Percentiles rank a stretch among this genome's conserved stretches.
Evolutionary conservation across 805 yeast species (phyloP).

Genomic region (Wickerhamiella alocasiicola): DNA sequence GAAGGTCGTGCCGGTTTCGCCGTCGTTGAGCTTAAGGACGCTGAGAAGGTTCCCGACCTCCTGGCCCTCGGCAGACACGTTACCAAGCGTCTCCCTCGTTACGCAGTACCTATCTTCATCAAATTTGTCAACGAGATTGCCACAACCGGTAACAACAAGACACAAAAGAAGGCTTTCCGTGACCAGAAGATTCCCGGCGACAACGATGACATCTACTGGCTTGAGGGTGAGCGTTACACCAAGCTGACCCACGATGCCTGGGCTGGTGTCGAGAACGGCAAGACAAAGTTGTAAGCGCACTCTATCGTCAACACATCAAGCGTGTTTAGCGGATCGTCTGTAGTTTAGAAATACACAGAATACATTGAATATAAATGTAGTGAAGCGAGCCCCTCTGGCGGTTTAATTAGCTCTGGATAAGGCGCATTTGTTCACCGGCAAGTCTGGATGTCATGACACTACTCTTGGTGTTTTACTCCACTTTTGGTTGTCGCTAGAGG

Average conservation of each 20-base stretch:
- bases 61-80: slow-evolving; percentile 30
- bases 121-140: slow-evolving; percentile 52
- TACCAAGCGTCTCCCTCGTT: slow-evolving; percentile 49
- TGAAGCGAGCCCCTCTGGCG: no score
- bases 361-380: no score
- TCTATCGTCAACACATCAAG: no score
- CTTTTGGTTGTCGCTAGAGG: no score
- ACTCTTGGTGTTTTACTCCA: no score
- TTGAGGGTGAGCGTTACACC: slow-evolving; percentile 44
- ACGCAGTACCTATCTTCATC: slow-evolving; percentile 74
- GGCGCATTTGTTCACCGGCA: no score
- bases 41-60: slow-evolving; percentile 28
- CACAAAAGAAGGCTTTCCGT: slow-evolving; percentile 52
- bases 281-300: slow-evolving; percentile 23
- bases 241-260: slow-evolving; percentile 47
- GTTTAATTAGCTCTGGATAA: no score
- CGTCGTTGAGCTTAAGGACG: slow-evolving; percentile 43
- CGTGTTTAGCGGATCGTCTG: no score
- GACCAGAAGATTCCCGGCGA: slow-evolving; percentile 27
- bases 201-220: slow-evolving; percentile 57
- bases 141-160: slow-evolving; percentile 71
- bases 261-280: slow-evolving; percentile 28
- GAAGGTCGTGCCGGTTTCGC: slow-evolving; percentile 96
- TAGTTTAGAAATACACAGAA: slow-evolving; percentile 11
- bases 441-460: no score